Conservation (phyloP, 345 rosid genomes). For the Linum usitatissimum region DNA sequence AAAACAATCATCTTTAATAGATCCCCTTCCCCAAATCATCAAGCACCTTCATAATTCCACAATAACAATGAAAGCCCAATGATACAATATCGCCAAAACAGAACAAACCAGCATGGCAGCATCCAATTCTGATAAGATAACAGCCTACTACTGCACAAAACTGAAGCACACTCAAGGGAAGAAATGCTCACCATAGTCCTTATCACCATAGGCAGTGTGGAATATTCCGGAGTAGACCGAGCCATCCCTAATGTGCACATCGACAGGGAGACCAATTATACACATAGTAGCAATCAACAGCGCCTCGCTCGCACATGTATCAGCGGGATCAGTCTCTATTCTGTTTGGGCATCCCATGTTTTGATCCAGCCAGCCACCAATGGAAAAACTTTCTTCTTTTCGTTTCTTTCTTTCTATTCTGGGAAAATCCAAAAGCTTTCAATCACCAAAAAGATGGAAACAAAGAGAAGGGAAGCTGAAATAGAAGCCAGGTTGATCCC, state of each 20-base stretch:
- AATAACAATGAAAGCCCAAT: no score
- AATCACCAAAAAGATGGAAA: background rate
- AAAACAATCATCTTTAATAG: no score
- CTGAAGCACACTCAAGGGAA: background rate
- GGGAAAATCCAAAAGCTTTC: background rate
- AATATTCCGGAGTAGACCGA: constrained; percentile 69
- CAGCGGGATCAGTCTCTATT: constrained; percentile 14
- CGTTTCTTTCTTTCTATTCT: background rate
- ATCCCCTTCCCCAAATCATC: no score
- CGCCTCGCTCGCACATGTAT: constrained; percentile 35
- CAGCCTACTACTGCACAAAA: constrained; percentile 1
- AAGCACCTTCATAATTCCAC: no score
- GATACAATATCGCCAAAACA: no score
- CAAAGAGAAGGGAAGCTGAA: background rate
- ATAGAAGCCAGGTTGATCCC: no score
- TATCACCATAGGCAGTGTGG: constrained; percentile 66
- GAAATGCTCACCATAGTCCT: constrained; percentile 36
- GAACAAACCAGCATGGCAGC: background rate
- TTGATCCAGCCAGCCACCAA: background rate
- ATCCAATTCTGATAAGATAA: background rate
- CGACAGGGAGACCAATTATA: constrained; percentile 68
- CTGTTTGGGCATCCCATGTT: constrained; percentile 17
- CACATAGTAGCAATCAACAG: constrained; percentile 57
- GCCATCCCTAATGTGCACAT: constrained; percentile 72
- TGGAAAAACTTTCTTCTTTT: background rate